Base-by-base conservation (phyloP, 2,329 filamentous ascomycete genomes). In the Chaetomium sp. region DNA sequence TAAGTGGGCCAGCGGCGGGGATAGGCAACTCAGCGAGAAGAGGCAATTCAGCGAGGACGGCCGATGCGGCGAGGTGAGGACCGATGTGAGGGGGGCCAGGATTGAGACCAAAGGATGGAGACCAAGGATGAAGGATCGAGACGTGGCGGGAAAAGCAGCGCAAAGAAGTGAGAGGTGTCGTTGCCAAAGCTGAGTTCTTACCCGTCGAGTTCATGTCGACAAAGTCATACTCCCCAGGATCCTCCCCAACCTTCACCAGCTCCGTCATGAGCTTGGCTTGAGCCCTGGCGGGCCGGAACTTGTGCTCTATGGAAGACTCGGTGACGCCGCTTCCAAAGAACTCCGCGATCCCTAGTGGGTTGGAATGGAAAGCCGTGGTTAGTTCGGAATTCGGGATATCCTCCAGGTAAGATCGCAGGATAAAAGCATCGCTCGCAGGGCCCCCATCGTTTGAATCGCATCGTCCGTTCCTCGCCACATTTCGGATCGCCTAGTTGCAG, bases 221-320 rank as follows among this genome's bases (percentile, higher is more conserved):
- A 10, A 63, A 62, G 38, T 66, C 57, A 59, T 80, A 67, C 56
- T 75, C 59, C 64, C 74, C 74, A 64, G 76, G 72, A 57, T 79
- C 75, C 33, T 70, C 55, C 10, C 71, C 70, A 11, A 62, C 56
- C 3, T 64, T 57, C 12, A 74, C 70, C 3, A 69, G 71, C 27
- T 66, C 54, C 34, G 65, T 68, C 45, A 79, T 65, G 48, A 73
- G 67, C 41, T 71, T 59, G 3, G 69, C 71, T 42, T 78, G 71
- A 40, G 74, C 71, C 45, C 72, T 72, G 52, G 80, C 65, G 10
- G 72, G 71, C 51, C 78, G 75, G 62, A 80, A 78, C 51, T 77
- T 77, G 63, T 81, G 79, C 61, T 80, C 74, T 35, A 80, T 67
- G 34, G 73, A 73, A 56, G 72, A 67, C 43, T 71, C 69, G 27